Conservation (phyloP, 2,329 filamentous ascomycete genomes). For the Arthroderma sp. region DNA sequence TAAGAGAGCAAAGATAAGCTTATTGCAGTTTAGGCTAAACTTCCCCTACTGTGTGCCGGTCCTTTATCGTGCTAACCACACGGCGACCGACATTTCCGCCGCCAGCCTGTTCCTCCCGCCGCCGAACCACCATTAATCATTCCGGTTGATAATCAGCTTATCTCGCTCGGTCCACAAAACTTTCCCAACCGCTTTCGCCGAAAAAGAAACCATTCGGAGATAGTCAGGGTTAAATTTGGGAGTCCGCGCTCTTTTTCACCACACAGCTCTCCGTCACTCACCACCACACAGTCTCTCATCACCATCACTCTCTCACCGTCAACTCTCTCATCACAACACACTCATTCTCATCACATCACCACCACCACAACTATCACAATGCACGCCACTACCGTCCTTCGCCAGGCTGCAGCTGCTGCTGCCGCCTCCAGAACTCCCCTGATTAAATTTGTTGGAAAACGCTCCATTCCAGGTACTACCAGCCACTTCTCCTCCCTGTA, state of each 20-base stretch:
- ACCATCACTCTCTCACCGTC: neutral
- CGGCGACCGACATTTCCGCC: no score
- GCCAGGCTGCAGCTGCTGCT: constrained; percentile 18
- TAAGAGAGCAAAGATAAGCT: no score
- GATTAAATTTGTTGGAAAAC: constrained; percentile 39
- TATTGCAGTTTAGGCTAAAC: no score
- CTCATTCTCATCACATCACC: neutral
- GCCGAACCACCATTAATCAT: no score
- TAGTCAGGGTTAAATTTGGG: no score
- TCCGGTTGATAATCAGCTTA: no score
- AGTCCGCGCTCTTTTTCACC: neutral
- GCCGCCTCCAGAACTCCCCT: constrained; percentile 31
- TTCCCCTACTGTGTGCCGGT: no score
- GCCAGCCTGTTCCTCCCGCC: no score
- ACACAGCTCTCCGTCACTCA: neutral
- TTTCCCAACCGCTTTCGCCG: no score
- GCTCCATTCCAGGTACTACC: constrained; percentile 31
- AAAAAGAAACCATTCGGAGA: no score
- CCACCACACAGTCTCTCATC: neutral
- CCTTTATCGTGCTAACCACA: no score
- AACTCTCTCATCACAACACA: neutral
- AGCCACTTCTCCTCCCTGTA: neutral
- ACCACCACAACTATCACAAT: constrained; percentile 20
- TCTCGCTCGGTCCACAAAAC: no score
- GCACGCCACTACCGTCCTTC: constrained; percentile 30